Conservation (phyloP, 495 filamentous ascomycete genomes). For the Elaphomyces granulatus region DNA sequence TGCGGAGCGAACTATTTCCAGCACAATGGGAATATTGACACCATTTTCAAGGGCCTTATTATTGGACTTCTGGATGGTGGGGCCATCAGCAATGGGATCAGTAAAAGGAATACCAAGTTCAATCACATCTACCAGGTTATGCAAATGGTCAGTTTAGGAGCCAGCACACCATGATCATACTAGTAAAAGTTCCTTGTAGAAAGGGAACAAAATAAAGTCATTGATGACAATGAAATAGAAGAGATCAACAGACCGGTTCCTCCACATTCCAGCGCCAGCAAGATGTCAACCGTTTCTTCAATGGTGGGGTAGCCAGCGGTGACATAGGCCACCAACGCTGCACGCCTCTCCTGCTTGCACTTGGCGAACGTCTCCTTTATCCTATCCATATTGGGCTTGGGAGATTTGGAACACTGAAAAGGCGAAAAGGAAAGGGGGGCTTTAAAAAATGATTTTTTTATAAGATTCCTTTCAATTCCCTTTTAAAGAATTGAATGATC, state of each 20-base stretch:
- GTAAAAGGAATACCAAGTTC: constrained; percentile 76
- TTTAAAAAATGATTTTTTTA: too few relatives aligned
- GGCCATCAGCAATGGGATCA: constrained; percentile 91
- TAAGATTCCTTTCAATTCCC: too few relatives aligned
- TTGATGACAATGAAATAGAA: too few relatives aligned
- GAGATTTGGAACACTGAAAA: too few relatives aligned
- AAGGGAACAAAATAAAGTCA: too few relatives aligned
- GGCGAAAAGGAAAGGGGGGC: too few relatives aligned
- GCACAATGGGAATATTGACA: constrained; percentile 59
- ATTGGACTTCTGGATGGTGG: constrained; percentile 86
- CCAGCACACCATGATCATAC: too few relatives aligned
- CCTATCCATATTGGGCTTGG: constrained; percentile 49
- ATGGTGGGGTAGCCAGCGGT: constrained; percentile 87
- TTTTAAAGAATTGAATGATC: too few relatives aligned
- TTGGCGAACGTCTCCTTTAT: constrained; percentile 78
- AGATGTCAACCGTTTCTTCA: constrained; percentile 64
- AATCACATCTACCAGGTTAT: constrained; percentile 23
- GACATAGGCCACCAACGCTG: constrained; percentile 86
- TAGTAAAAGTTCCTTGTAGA: too few relatives aligned
- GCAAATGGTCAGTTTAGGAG: neutral
- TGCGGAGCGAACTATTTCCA: constrained; percentile 68
- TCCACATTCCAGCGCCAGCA: constrained; percentile 83
- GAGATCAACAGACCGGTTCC: constrained; percentile 55
- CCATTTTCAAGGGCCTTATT: constrained; percentile 80
- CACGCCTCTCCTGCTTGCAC: constrained; percentile 56